A percentile compares a stretch with the other conserved stretches of the same genome.
phyloP scores from a whole-genome alignment of 2,329 filamentous ascomycete species.

The Fusarium dimerum region DNA sequence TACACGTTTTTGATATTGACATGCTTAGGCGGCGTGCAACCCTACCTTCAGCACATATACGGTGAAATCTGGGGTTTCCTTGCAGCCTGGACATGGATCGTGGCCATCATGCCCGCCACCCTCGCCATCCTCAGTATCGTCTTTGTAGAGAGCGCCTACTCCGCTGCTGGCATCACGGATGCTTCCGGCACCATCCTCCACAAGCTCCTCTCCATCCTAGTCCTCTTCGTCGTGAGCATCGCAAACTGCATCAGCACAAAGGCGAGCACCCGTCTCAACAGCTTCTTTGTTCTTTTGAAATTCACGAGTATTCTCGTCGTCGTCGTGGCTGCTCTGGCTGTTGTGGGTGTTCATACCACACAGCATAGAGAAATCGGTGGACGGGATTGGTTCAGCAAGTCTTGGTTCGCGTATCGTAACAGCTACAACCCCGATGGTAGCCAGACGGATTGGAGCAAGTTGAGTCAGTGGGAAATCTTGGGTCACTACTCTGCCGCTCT shows the following conservation, averaged over 20 bases:
- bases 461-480: conserved; percentile 59
- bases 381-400: conserved; percentile 51
- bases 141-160: conserved; percentile 61
- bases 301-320: conserved; percentile 51
- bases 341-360: conserved; percentile 43
- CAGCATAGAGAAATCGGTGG: conserved; percentile 43
- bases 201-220: conserved; percentile 52
- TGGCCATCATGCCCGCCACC: conserved; percentile 65
- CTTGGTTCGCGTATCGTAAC: conserved; percentile 57
- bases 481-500: conserved; percentile 62
- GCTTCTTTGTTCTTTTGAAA: conserved; percentile 56
- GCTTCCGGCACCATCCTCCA: conserved; percentile 45
- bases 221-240: conserved; percentile 48
- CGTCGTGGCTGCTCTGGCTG: conserved; percentile 50
- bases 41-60: conserved; percentile 61
- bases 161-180: conserved; percentile 49
- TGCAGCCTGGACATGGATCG: conserved; percentile 66
- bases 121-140: conserved; percentile 65
- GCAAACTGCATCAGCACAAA: conserved; percentile 59
- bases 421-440: conserved; percentile 52
- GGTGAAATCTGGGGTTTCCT: conserved; percentile 64
- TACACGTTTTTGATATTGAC: conserved; percentile 2
- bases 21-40: conserved; percentile 57
- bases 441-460: conserved; percentile 47
- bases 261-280: conserved; percentile 55